Base-by-base conservation (phyloP, 768 basidiomycete species). In the Serendipita sp. region DNA sequence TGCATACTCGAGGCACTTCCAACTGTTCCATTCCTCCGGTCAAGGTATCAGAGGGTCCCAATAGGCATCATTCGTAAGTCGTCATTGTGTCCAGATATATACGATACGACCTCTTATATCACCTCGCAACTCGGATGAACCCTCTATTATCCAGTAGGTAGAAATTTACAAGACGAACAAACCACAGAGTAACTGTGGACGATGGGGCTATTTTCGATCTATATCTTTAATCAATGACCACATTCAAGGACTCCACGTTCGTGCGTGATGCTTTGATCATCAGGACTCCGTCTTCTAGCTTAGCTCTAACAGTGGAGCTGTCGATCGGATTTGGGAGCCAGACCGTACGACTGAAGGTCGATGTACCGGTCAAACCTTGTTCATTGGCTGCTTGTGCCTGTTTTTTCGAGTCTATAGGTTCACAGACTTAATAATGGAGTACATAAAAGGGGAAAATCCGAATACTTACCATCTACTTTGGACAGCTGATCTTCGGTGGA, bases 241-340 rank as follows among this genome's bases (percentile, higher is more conserved):
- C 78, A 66, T 76, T 79, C 3, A 74, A 81, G 66, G 79, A 77
- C 67, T 88, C 85, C 10, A 18, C 8, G 67, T 83, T 80, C 16
- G 78, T 76, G 72, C 84, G 87, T 11, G 81, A 78, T 13, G 85
- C 75, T 3, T 75, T 80, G 47, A 90, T 69, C 2, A 79, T 85
- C 63, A 90, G 79, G 28, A 91, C 78, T 3, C 88, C 89, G 65
- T 89, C 82, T 32, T 78, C 74, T 68, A 91, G 74, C 69, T 82
- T 85, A 15, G 87, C 88, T 0, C 76, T 73, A 28, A 89, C 82
- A 64, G 77, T 79, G 34, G 75, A 76, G 36, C 75, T 73, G 69
- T 89, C 84, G 0, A 87, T 78, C 4, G 83, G 78, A 11, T 78
- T 79, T 38, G 88, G 85, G 30, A 90, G 77, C 81, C 84, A 85